Conservation (phyloP, 2,329 filamentous ascomycete species). For the Neophaeococcomyces mojaviensis region DNA sequence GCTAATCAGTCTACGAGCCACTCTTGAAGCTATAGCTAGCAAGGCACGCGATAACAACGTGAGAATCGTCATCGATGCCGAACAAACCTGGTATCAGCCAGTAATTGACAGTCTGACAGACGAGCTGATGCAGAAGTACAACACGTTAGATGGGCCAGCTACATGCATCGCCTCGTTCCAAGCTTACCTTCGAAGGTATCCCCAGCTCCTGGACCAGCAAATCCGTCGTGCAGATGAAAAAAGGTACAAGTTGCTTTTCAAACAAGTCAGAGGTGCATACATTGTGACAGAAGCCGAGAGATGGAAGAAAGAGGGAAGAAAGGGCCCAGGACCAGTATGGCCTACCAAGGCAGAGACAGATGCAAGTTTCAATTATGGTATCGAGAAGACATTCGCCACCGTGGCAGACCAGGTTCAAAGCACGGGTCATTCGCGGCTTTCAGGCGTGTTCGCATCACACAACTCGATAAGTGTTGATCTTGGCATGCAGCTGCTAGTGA, state of each 20-base stretch:
- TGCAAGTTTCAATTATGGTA: background rate
- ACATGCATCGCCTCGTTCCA: slow-evolving; percentile 1
- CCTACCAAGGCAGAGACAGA: background rate
- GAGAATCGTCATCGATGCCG: background rate
- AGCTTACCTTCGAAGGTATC: slow-evolving; percentile 3
- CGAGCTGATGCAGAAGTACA: slow-evolving; percentile 3
- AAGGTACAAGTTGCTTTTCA: background rate
- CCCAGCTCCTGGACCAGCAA: background rate
- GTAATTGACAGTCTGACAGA: background rate
- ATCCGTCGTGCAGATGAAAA: slow-evolving; percentile 1
- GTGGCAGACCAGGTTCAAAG: background rate
- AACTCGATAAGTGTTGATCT: background rate
- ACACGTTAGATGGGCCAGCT: background rate
- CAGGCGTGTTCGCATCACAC: background rate
- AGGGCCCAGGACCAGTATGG: background rate
- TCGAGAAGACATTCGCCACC: background rate
- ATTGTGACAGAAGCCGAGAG: slow-evolving; percentile 4
- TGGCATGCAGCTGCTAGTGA: background rate
- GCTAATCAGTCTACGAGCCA: background rate
- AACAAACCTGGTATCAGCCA: slow-evolving; percentile 1
- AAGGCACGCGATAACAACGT: background rate
- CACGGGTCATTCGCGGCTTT: background rate
- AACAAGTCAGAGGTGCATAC: slow-evolving; percentile 2
- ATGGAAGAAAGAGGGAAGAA: background rate
- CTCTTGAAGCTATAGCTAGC: background rate